phyloP scores from a whole-genome alignment of 129 eudicot species.

The Flaveria bidentis region DNA sequence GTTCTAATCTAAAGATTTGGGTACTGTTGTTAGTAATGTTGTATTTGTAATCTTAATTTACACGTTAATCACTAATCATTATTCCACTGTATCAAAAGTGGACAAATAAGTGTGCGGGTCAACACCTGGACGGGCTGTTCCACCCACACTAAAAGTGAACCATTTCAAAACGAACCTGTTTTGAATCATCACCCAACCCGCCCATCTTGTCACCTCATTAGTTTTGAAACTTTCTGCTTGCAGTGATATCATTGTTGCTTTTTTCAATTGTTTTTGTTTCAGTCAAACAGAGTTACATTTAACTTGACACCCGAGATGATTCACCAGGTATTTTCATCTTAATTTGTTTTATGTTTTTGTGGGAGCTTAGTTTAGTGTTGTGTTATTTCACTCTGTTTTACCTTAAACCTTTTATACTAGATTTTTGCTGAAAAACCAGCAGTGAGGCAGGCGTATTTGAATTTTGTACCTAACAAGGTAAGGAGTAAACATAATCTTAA shows the following conservation, averaged over 20 bases:
- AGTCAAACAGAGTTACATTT: slow-evolving; percentile 94
- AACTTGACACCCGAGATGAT: slow-evolving; percentile 94
- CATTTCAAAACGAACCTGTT: not conserved
- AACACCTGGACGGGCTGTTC: not conserved
- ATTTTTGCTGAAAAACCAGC: slow-evolving; percentile 99
- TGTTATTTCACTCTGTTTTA: not conserved
- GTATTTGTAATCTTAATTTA: not conserved
- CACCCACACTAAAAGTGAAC: not conserved
- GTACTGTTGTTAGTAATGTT: not conserved
- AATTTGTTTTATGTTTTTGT: not conserved
- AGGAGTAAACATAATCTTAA: slow-evolving; percentile 18
- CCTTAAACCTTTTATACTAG: slow-evolving; percentile 34
- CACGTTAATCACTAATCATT: not conserved
- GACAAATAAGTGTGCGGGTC: not conserved
- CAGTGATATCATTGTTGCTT: slow-evolving; percentile 11
- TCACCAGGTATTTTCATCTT: slow-evolving; percentile 70
- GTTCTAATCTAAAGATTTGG: not conserved
- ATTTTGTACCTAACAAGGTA: slow-evolving; percentile 84
- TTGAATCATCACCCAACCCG: not conserved
- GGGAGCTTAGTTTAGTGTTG: not conserved
- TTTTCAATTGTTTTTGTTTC: slow-evolving; percentile 34
- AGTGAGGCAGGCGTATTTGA: slow-evolving; percentile 86
- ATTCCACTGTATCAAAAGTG: not conserved
- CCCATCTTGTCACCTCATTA: not conserved
- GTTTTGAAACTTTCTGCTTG: slow-evolving; percentile 4